phyloP scores from a whole-genome alignment of 2,329 filamentous ascomycete genomes.

The Pseudocercospora eumusae region DNA sequence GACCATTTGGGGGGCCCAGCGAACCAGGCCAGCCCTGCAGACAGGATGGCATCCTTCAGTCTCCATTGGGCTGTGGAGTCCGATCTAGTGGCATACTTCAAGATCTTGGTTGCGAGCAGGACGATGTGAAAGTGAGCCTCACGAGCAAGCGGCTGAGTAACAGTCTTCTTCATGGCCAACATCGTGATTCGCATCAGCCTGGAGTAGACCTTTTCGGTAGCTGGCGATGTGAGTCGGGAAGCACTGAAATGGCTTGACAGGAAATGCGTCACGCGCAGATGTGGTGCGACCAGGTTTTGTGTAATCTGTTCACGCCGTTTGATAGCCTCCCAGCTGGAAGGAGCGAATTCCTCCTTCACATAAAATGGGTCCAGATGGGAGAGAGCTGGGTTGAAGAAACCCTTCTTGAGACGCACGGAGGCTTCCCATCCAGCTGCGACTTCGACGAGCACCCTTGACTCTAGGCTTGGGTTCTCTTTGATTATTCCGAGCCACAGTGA shows the following conservation, averaged over 20 bases:
- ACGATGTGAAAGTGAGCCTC: constrained; percentile 91
- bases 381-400: constrained; percentile 76
- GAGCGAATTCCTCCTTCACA: constrained; percentile 86
- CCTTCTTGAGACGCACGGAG: constrained; percentile 73
- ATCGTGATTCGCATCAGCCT: constrained; percentile 79
- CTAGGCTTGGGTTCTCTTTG: constrained; percentile 88
- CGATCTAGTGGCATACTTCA: constrained; percentile 67
- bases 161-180: constrained; percentile 68
- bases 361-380: constrained; percentile 82
- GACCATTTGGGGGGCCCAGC: constrained; percentile 80
- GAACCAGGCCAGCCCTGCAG: constrained; percentile 89
- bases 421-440: constrained; percentile 89
- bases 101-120: constrained; percentile 75
- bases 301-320: constrained; percentile 74
- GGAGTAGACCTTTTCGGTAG: constrained; percentile 78
- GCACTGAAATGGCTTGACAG: constrained; percentile 94
- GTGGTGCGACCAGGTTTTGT: constrained; percentile 81
- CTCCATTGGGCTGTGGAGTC: constrained; percentile 72
- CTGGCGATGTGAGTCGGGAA: constrained; percentile 77
- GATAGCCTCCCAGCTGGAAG: constrained; percentile 76
- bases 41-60: constrained; percentile 84
- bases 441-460: constrained; percentile 80
- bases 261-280: constrained; percentile 83
- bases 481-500: constrained; percentile 97
- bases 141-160: constrained; percentile 80